phyloP scores from a whole-genome alignment of 768 basidiomycete species.

The Tulasnella sp. region DNA sequence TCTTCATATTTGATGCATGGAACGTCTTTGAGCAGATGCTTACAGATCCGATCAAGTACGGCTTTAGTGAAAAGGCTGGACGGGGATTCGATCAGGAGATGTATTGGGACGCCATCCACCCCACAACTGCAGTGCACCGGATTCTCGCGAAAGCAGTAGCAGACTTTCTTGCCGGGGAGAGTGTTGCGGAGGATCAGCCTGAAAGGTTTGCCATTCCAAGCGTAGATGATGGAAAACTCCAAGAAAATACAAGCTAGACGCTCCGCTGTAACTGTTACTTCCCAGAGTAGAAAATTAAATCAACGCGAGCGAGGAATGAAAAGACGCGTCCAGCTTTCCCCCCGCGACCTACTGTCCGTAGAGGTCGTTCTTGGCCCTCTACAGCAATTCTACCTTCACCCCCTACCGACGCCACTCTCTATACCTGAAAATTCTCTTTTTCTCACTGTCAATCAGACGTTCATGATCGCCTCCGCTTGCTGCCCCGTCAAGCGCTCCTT shows the following conservation, averaged over 20 bases:
- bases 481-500: background rate
- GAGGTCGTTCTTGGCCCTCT: background rate
- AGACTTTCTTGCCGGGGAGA: conserved; percentile 21
- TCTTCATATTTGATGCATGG: conserved; percentile 49
- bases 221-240: background rate
- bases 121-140: conserved; percentile 19
- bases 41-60: conserved; percentile 51
- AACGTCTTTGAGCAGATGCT: conserved; percentile 54
- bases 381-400: background rate
- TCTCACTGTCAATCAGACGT: background rate
- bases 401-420: background rate
- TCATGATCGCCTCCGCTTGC: background rate
- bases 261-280: too few relatives aligned
- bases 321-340: conserved; percentile 32
- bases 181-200: background rate
- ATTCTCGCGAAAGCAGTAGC: conserved; percentile 27
- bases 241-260: background rate
- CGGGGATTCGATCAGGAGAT: conserved; percentile 22
- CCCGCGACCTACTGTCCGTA: conserved; percentile 30
- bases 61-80: conserved; percentile 47
- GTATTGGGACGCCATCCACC: conserved; percentile 21
- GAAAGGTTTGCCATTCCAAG: background rate
- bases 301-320: background rate
- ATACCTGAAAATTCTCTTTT: background rate
- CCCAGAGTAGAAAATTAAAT: background rate